Percentiles rank a stretch among this genome's conserved stretches.
phyloP scores from a whole-genome alignment of 768 basidiomycete species.

The Russula griseocarnosa region DNA sequence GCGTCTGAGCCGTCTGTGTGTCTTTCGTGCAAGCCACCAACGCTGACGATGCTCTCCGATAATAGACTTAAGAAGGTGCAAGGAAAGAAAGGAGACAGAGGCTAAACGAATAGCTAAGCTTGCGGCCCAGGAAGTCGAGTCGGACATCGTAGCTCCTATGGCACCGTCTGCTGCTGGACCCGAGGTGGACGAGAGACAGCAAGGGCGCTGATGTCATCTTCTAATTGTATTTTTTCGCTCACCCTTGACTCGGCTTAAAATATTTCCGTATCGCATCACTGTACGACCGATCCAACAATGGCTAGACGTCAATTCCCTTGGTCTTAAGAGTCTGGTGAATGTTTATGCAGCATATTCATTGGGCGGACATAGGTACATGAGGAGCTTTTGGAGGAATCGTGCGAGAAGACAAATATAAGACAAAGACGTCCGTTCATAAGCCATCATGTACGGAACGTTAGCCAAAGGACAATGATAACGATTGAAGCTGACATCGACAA shows the following conservation, averaged over 20 bases:
- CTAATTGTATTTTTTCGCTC: slow-evolving; percentile 40
- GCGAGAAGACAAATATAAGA: slow-evolving; percentile 31
- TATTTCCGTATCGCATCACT: background rate
- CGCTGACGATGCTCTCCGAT: background rate
- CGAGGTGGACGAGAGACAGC: slow-evolving; percentile 41
- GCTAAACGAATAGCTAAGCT: slow-evolving; percentile 22
- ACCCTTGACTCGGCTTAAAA: slow-evolving; percentile 1
- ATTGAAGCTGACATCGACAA: slow-evolving; percentile 62
- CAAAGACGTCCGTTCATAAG: slow-evolving; percentile 30
- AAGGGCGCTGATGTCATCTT: slow-evolving; percentile 96
- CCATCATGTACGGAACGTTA: slow-evolving; percentile 36
- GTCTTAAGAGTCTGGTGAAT: slow-evolving; percentile 5
- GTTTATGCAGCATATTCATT: slow-evolving; percentile 57
- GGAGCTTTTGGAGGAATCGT: slow-evolving; percentile 45
- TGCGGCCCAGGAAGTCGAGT: slow-evolving; percentile 23
- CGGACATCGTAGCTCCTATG: slow-evolving; percentile 1
- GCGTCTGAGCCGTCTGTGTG: slow-evolving; percentile 30
- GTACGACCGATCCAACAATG: slow-evolving; percentile 4
- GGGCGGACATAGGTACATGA: slow-evolving; percentile 66
- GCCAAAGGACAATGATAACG: slow-evolving; percentile 21
- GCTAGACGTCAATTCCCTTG: background rate
- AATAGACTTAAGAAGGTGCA: slow-evolving; percentile 91
- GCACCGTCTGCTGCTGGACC: background rate
- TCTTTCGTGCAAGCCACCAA: slow-evolving; percentile 2
- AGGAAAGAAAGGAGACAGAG: slow-evolving; percentile 82